phyloP scores from a whole-genome alignment of 106 monocot genomes.

The Allium sativum region DNA sequence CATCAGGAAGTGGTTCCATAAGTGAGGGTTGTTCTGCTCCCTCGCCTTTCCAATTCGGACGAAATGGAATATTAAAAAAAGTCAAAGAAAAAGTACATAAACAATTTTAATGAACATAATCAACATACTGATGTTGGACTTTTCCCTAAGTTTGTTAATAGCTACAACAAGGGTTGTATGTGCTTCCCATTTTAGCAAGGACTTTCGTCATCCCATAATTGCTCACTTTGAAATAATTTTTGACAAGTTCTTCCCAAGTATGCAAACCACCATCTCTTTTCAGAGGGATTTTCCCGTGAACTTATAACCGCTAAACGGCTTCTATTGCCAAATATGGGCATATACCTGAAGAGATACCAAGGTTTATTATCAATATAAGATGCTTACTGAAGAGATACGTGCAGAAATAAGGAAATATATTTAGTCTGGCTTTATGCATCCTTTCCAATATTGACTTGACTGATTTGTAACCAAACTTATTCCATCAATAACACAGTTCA shows the following conservation, averaged over 20 bases:
- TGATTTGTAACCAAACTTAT: too few relatives aligned
- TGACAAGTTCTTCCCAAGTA: conserved; percentile 59
- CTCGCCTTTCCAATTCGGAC: too few relatives aligned
- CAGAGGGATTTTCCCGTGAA: conserved; percentile 86
- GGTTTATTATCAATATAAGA: too few relatives aligned
- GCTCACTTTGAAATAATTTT: conserved; percentile 83
- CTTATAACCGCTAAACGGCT: conserved; percentile 78
- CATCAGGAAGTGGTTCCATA: conserved; percentile 79
- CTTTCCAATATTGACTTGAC: too few relatives aligned
- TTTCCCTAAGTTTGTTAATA: conserved; percentile 94
- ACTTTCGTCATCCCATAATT: conserved; percentile 99
- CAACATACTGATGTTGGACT: conserved; percentile 93
- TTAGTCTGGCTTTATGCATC: too few relatives aligned
- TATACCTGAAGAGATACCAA: too few relatives aligned
- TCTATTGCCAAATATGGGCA: conserved; percentile 95
- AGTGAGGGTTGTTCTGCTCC: conserved; percentile 92
- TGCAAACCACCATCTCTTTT: conserved; percentile 49
- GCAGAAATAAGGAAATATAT: too few relatives aligned
- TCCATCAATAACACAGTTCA: too few relatives aligned
- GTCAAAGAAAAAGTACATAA: background rate
- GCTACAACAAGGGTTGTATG: conserved; percentile 87
- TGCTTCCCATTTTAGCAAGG: conserved; percentile 99
- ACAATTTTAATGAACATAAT: background rate
- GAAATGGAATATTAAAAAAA: background rate
- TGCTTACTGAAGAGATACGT: too few relatives aligned